These are phyloP conservation scores for Stellera chamaejasme DNA, from an alignment of 345 rosid genomes.

Conservation along the genomic window DNA sequence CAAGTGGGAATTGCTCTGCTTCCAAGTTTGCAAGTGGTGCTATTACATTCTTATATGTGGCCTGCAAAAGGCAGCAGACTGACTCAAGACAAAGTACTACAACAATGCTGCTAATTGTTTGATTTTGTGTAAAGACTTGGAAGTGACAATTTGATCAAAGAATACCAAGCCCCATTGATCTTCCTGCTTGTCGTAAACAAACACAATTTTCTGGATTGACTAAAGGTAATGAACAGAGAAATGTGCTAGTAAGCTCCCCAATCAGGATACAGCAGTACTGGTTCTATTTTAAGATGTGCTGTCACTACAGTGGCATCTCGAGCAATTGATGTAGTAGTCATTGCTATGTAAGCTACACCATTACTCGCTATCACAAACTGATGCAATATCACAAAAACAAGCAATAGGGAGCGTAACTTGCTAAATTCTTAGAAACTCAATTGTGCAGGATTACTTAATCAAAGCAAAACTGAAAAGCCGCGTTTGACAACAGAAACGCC, in stretches of 20 bases:
- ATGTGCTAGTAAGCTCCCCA: no score
- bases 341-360: no score
- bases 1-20: slow-evolving; percentile 58
- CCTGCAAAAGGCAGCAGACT: slow-evolving; percentile 35
- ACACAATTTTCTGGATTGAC: not conserved
- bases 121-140: not conserved
- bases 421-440: not conserved
- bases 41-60: slow-evolving; percentile 58
- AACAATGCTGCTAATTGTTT: not conserved
- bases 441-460: not conserved
- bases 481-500: not conserved
- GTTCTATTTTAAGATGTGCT: no score
- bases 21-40: slow-evolving; percentile 69
- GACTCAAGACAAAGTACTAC: not conserved
- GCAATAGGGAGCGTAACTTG: no score
- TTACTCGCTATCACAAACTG: no score
- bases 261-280: no score
- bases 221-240: not conserved
- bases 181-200: not conserved
- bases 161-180: not conserved
- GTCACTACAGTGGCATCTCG: no score
- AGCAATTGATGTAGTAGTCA: no score
- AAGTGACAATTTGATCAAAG: not conserved
- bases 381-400: no score
- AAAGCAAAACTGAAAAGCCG: no score